A percentile compares a stretch with the other conserved stretches of the same genome.
These are phyloP conservation scores for Monosporascus sp. DNA, from an alignment of 2,329 filamentous ascomycete genomes.

Conservation along the genomic window DNA sequence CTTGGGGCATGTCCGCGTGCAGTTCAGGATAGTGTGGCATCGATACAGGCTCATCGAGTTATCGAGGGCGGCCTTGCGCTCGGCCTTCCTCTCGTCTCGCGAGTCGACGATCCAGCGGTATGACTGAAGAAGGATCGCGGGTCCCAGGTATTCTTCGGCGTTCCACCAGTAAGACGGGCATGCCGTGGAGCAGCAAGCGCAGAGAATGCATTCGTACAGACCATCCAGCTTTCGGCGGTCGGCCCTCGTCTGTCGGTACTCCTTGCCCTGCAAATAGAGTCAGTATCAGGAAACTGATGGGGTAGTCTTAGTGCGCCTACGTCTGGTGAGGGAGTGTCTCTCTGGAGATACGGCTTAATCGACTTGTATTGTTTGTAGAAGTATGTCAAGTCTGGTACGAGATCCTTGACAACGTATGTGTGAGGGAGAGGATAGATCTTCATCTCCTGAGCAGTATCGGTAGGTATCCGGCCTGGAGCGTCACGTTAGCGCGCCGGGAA, in stretches of 20 bases:
- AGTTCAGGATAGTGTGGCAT: slow-evolving; percentile 99
- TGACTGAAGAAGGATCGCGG: slow-evolving; percentile 92
- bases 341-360: slow-evolving; percentile 97
- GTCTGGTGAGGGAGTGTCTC: slow-evolving; percentile 75
- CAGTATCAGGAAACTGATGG: slow-evolving; percentile 1
- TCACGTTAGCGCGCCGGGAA: slow-evolving; percentile 20
- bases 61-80: slow-evolving; percentile 87
- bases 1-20: slow-evolving; percentile 96
- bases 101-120: slow-evolving; percentile 97
- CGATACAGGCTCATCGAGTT: slow-evolving; percentile 99
- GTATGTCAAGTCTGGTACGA: slow-evolving; percentile 93
- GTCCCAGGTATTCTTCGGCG: slow-evolving; percentile 95
- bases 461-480: slow-evolving; percentile 78
- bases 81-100: slow-evolving; percentile 80
- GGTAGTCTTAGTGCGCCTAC: slow-evolving; percentile 45
- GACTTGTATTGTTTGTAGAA: slow-evolving; percentile 99
- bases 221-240: slow-evolving; percentile 97
- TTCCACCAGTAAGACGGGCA: slow-evolving; percentile 99
- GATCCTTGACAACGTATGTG: slow-evolving; percentile 98
- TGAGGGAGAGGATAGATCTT: slow-evolving; percentile 98
- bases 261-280: slow-evolving; percentile 62
- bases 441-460: slow-evolving; percentile 71
- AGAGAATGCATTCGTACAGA: slow-evolving; percentile 98
- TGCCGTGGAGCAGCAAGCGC: slow-evolving; percentile 97
- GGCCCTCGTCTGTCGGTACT: slow-evolving; percentile 83